Base-by-base conservation (phyloP, 805 yeast species). In the Yamadazyma insecticola region DNA sequence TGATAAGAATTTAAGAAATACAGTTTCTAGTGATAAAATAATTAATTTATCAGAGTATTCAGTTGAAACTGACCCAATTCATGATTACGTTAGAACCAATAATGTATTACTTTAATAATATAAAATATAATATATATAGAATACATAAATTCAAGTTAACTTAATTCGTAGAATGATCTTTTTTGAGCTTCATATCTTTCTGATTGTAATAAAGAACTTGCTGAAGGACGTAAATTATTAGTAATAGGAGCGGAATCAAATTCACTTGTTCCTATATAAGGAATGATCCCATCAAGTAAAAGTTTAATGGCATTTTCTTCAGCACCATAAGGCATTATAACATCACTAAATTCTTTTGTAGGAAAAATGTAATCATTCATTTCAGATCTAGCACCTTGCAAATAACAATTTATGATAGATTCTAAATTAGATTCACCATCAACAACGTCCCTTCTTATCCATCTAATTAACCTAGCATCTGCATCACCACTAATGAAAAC, bases 401-500 rank as follows among this genome's bases (percentile, higher is more conserved):
- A 52, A 51, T 84, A 85, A 21, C 54, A 33, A 33, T 55, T 57
- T 15, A 74, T 48, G 26, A 74, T 60, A 2, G 45, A 30, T 35
- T 70, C 69, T 24, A 66, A 44, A n/a, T 40, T 30, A 2, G 32
- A 34, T 1, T 41, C 30, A 12, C 30, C 36, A 11, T 37, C 28
- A 11, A 55, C 30, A 4, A 63, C 67, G 36, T 65, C 71, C 26
- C 70, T 47, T 33, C 66, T 60, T 28, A 85, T 80, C 82, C 92
- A 76, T 41, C 95, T 72, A n/a, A 86, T 78, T 24, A 89, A 60
- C 33, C 96, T 60, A 4, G 82, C 76, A 53, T 89, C 97, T 1
- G 90, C 77, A 55, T 89, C 97, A 39, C 87, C 73, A 43, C 85
- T 92, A 11, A 89, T 67, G 45, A 81, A 89, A 2, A 89, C 75